phyloP scores from a whole-genome alignment of 2,329 filamentous ascomycete genomes.

The Blastomyces emzantsi region DNA sequence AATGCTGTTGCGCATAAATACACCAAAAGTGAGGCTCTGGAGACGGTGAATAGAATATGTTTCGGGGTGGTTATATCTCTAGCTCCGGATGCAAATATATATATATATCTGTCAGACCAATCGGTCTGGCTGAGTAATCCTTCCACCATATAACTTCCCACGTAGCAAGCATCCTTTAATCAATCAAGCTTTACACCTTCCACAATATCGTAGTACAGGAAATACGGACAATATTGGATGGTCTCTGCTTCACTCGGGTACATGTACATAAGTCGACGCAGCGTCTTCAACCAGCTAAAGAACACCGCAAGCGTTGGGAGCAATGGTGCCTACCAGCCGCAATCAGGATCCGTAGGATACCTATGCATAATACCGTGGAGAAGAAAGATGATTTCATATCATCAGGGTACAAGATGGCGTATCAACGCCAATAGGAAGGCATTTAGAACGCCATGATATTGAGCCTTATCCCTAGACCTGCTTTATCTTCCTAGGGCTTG shows the following conservation, averaged over 20 bases:
- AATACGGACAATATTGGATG: background rate
- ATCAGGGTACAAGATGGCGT: no score
- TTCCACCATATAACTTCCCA: no score
- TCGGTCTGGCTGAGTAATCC: no score
- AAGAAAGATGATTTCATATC: no score
- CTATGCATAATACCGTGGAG: background rate
- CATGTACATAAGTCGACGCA: no score
- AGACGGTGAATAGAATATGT: background rate
- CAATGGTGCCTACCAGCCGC: background rate
- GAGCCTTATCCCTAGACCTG: no score
- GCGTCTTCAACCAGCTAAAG: background rate
- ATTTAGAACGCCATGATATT: no score
- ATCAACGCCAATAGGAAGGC: no score
- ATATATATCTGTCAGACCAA: no score
- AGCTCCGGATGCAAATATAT: background rate
- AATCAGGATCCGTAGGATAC: no score
- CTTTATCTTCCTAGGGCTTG: background rate
- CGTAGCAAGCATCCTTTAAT: no score
- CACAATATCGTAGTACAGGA: background rate
- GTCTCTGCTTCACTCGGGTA: background rate
- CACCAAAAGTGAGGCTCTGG: background rate
- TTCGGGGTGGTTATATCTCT: background rate
- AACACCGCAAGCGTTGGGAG: background rate
- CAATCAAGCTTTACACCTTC: no score
- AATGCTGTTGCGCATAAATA: background rate